Percentiles rank a stretch among this genome's conserved stretches.
These are phyloP conservation scores for Scorias spongiosa DNA, from an alignment of 2,329 filamentous ascomycete genomes.

Conservation along the genomic window DNA sequence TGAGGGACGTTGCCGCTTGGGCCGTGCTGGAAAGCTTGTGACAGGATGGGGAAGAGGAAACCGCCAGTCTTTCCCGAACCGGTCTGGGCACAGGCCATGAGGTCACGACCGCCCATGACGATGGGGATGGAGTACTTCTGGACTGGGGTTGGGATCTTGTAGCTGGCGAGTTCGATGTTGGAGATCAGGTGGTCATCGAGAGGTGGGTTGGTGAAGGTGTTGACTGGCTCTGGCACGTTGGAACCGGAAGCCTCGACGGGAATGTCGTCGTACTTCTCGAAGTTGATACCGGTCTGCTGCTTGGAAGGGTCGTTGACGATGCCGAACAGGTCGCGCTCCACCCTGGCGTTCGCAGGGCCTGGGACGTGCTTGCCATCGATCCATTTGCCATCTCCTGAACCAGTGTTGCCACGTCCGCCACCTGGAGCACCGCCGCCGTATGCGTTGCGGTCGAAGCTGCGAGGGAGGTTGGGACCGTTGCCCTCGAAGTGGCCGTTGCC, in stretches of 20 bases:
- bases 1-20: slow-evolving; percentile 54
- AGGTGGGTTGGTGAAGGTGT: slow-evolving; percentile 82
- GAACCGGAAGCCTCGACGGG: slow-evolving; percentile 93
- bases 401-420: slow-evolving; percentile 45
- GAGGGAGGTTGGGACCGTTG: slow-evolving; percentile 21
- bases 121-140: slow-evolving; percentile 99
- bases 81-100: slow-evolving; percentile 99
- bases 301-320: slow-evolving; percentile 80
- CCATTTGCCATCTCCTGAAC: slow-evolving; percentile 93
- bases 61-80: slow-evolving; percentile 99
- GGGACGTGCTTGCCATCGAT: slow-evolving; percentile 91
- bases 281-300: slow-evolving; percentile 98
- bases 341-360: slow-evolving; percentile 70
- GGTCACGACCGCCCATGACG: slow-evolving; percentile 90
- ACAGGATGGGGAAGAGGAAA: slow-evolving; percentile 97
- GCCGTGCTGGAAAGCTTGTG: slow-evolving; percentile 87
- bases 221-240: slow-evolving; percentile 82
- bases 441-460: slow-evolving; percentile 46
- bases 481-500: slow-evolving; percentile 23
- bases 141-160: slow-evolving; percentile 90
- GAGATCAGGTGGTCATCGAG: slow-evolving; percentile 82
- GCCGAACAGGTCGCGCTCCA: slow-evolving; percentile 94
- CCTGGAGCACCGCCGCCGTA: slow-evolving; percentile 39
- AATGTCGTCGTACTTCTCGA: slow-evolving; percentile 99
- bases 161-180: slow-evolving; percentile 89